Evolutionary conservation across 2,329 filamentous ascomycete genomes (phyloP).

Genomic region (Daldinia sp.): DNA sequence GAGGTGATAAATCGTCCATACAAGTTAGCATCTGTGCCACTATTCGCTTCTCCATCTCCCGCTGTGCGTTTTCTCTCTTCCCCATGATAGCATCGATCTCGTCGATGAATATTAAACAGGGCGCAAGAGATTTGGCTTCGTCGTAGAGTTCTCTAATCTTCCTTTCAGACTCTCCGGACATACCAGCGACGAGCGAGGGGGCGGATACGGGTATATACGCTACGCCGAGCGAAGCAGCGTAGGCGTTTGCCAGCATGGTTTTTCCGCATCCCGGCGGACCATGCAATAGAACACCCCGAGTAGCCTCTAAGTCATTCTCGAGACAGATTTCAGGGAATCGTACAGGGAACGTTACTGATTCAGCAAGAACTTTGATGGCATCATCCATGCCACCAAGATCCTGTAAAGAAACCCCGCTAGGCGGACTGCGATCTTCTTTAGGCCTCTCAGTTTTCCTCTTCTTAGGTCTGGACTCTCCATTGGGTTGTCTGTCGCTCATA

Average conservation of each 20-base stretch:
- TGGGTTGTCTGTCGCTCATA: slow-evolving; percentile 61
- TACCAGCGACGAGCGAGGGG: slow-evolving; percentile 82
- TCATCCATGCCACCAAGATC: slow-evolving; percentile 81
- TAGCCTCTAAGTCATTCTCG: slow-evolving; percentile 71
- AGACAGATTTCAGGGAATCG: slow-evolving; percentile 71
- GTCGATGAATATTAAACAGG: slow-evolving; percentile 90
- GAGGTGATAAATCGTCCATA: slow-evolving; percentile 81
- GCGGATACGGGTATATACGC: slow-evolving; percentile 85
- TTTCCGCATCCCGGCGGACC: slow-evolving; percentile 88
- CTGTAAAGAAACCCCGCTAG: slow-evolving; percentile 71
- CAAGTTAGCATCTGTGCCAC: slow-evolving; percentile 84
- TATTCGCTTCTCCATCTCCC: slow-evolving; percentile 89
- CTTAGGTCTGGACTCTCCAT: slow-evolving; percentile 73
- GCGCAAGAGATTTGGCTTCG: slow-evolving; percentile 83
- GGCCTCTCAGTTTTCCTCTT: slow-evolving; percentile 64
- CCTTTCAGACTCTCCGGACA: slow-evolving; percentile 90
- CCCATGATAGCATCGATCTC: slow-evolving; percentile 92
- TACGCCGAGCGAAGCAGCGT: slow-evolving; percentile 77
- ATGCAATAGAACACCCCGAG: slow-evolving; percentile 79
- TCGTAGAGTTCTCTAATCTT: slow-evolving; percentile 87
- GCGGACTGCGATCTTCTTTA: slow-evolving; percentile 68
- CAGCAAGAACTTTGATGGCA: slow-evolving; percentile 73
- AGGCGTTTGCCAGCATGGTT: slow-evolving; percentile 82
- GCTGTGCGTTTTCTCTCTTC: slow-evolving; percentile 82
- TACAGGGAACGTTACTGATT: slow-evolving; percentile 77